Conservation (phyloP, 768 basidiomycete genomes). For the Hygrophorus russula region DNA sequence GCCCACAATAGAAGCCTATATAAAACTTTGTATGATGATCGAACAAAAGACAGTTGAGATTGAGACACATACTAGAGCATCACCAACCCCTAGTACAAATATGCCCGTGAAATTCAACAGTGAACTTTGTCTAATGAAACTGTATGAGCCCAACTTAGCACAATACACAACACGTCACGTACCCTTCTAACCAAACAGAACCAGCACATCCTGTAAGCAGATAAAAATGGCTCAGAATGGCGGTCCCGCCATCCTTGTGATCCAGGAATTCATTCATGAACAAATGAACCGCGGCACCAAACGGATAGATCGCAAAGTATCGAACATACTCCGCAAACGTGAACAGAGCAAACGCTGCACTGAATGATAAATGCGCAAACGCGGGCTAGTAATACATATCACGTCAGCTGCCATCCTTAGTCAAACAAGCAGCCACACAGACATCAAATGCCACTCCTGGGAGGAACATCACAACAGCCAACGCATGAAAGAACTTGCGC, state of each 20-base stretch:
- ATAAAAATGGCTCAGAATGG: conserved; percentile 96
- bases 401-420: conserved; percentile 8
- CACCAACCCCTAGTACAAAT: conserved; percentile 83
- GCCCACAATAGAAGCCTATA: conserved; percentile 88
- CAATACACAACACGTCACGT: conserved; percentile 18
- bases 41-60: too few relatives aligned
- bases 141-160: conserved; percentile 1
- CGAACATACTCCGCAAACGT: conserved; percentile 96
- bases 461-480: conserved; percentile 93
- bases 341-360: conserved; percentile 89
- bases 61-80: conserved; percentile 54
- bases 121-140: conserved; percentile 24
- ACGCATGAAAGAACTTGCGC: conserved; percentile 92
- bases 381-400: conserved; percentile 56
- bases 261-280: conserved; percentile 99
- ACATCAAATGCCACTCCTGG: conserved; percentile 92
- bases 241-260: conserved; percentile 88
- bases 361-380: conserved; percentile 92
- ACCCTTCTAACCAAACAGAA: conserved; percentile 93
- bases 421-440: conserved; percentile 21
- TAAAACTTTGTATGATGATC: too few relatives aligned
- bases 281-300: conserved; percentile 84
- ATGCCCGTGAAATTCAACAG: conserved; percentile 71
- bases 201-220: conserved; percentile 91
- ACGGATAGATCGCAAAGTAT: conserved; percentile 96